Conservation (phyloP, 2,329 filamentous ascomycete species). For the Aurifilum marmelostoma region DNA sequence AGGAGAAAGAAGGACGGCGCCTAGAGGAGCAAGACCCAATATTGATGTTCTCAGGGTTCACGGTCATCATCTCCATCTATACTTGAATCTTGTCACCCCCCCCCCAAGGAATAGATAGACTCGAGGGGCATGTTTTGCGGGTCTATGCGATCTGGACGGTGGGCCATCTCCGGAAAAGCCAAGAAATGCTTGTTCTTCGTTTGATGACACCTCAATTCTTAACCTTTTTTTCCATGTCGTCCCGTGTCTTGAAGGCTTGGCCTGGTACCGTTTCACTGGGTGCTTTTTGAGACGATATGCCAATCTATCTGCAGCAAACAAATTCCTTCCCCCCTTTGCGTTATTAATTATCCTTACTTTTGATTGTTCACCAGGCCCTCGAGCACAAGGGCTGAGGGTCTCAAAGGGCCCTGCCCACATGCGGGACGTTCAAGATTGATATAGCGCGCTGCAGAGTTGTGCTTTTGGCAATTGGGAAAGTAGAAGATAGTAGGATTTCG, state of each 20-base stretch:
- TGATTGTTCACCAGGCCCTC: not conserved
- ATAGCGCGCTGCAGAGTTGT: not conserved
- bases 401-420: not conserved
- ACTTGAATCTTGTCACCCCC: not conserved
- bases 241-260: not conserved
- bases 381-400: not conserved
- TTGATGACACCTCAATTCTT: not conserved
- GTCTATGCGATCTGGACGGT: not conserved
- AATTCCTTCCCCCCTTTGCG: not conserved
- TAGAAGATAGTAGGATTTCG: not conserved
- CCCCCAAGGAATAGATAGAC: not conserved
- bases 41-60: not conserved
- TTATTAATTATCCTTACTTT: not conserved
- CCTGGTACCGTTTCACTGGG: not conserved
- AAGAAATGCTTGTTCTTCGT: constrained; percentile 1
- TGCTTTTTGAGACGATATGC: not conserved
- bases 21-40: not conserved
- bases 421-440: not conserved
- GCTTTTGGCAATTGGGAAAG: not conserved
- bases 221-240: not conserved
- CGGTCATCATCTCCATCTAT: not conserved
- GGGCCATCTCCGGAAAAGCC: not conserved
- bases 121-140: not conserved
- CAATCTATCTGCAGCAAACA: not conserved
- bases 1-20: not conserved